These are phyloP conservation scores for Xylaria sp. DNA, from an alignment of 2,329 filamentous ascomycete species.

Conservation along the genomic window DNA sequence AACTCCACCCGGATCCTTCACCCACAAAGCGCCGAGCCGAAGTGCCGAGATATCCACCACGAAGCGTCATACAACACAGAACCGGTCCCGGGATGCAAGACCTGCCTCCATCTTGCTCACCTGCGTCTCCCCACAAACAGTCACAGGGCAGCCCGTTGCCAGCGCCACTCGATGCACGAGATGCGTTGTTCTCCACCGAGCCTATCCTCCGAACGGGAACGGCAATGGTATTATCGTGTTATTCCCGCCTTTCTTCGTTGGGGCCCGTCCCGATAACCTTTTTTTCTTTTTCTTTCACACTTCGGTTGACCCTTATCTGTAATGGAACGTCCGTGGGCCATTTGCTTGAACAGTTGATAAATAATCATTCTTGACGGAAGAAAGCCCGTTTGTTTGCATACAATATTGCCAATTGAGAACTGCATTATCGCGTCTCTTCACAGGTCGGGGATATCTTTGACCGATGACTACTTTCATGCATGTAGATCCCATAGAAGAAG, in stretches of 20 bases:
- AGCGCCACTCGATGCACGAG: not conserved
- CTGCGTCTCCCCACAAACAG: slow-evolving; percentile 6
- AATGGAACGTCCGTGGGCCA: no score
- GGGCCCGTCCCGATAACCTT: not conserved
- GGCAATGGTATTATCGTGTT: slow-evolving; percentile 34
- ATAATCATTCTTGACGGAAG: not conserved
- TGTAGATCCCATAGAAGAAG: not conserved
- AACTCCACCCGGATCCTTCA: slow-evolving; percentile 8
- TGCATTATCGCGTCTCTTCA: not conserved
- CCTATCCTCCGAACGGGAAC: not conserved
- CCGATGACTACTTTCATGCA: not conserved
- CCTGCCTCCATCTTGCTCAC: not conserved
- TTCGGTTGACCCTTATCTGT: not conserved
- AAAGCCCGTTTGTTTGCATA: not conserved
- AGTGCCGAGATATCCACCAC: slow-evolving; percentile 25
- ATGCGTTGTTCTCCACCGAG: slow-evolving; percentile 14
- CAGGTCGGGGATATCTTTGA: not conserved
- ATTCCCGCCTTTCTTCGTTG: slow-evolving; percentile 28
- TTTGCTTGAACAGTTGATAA: not conserved
- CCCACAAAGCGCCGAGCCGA: slow-evolving; percentile 28
- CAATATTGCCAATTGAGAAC: not conserved
- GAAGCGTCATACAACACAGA: not conserved
- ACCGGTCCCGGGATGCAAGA: slow-evolving; percentile 13
- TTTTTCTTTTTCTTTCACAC: not conserved
- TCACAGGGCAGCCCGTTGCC: slow-evolving; percentile 12